Base-by-base conservation (phyloP, 176 grass and related monocot species). In the Lolium rigidum region DNA sequence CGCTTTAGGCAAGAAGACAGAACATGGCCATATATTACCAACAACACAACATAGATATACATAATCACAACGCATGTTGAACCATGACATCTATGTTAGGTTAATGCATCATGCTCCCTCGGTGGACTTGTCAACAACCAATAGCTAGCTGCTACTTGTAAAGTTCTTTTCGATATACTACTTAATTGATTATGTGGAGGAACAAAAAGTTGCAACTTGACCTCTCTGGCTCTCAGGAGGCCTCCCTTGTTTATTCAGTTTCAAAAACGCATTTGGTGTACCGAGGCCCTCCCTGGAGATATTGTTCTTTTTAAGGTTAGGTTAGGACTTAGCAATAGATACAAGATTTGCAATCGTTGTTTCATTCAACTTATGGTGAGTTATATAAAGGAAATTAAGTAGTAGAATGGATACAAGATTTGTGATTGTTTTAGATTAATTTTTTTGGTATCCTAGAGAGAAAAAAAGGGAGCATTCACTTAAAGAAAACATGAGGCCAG, bases 241-340 rank as follows among this genome's bases (percentile, higher is more conserved):
- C 43, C 46, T 73, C 31, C 80, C 65, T 81, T 83, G 12, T 11
- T 18, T 28, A 43, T 80, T 80, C 43, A 70, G 70, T 59, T 56
- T 22, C n/a, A 52, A 83, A 39, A 43, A 65, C n/a, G 18, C 51
- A 76, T 64, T 82, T 86, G 35, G 6, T 49, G 24, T 41, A 11
- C 15, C 13, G 71, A 49, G 44, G 22, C 47, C 72, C 72, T 28
- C 4, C 80, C 70, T 84, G 63, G 46, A 66, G 74, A 87, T 90
- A 87, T 84, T 68, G 15, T 80, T 87, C 24, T 84, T 90, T 84
- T 80, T 15, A 6, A 41, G 75, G 85, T 84, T 90, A 84, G 59
- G 85, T 60, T 9, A 52, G 13, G 68, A 79, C 73, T 79, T 83
- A 47, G 31, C 5, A 78, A 63, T 69, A 82, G 8, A 73, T 69